Base-by-base conservation (phyloP, 331 rosid species). In the Phaseolus coccineus region DNA sequence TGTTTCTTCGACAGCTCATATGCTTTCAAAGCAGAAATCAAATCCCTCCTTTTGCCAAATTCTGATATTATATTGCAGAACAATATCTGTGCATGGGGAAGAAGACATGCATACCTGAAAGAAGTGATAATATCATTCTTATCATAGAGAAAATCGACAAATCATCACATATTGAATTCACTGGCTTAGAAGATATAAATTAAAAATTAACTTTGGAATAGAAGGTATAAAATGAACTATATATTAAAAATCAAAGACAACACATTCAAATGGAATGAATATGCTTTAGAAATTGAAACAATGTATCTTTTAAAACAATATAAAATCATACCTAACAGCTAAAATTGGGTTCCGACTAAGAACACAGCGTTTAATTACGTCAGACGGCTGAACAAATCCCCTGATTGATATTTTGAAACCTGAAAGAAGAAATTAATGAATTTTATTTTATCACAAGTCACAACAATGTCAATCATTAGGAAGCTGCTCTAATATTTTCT, bases 51-150 rank as follows among this genome's bases (percentile, higher is more conserved):
- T 85, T 87, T 95, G 52, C 99, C 97, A 87, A 91, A 95, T 80
- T 87, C 97, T 69, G 84, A 28, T 76, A 95, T 90, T 65, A 87
- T 87, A 76, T 84, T 86, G 85, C 90, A 86, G 85, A 88, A 90
- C 69, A 92, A 19, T 74, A 91, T 86, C 37, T 86, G 87, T 27
- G 92, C 87, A n/a, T 95, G 88, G 46, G 96, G 97, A 71, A 92
- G 90, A 76, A 90, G 88, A 79, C 90, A 80, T 40, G 99, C 97
- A 85, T 88, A 95, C 90, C 99, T 95, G 90, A 86, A 88, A 80
- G 70, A 77, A 58, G 69, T 44, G 51, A 76, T 48, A 73, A 52
- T 15, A 33, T 76, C 72, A 66, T 81, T 9, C 19, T 50, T 19
- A 48, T 22, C 31, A 47, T 48, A 73, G 30, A 68, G 27, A 78